These are phyloP conservation scores for Penicillium nucicola DNA, from an alignment of 495 filamentous ascomycete genomes.

Conservation along the genomic window DNA sequence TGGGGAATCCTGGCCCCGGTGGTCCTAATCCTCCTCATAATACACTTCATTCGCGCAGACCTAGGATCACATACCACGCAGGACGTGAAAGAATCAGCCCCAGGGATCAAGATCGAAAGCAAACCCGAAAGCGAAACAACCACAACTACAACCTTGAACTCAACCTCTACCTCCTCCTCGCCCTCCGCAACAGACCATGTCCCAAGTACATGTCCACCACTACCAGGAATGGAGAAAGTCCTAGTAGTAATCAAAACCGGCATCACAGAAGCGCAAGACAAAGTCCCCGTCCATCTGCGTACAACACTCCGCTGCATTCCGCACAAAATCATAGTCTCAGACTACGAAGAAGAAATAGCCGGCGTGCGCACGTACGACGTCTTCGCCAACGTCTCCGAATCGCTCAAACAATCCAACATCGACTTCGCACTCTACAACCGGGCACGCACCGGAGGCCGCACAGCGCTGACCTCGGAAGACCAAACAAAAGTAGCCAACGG, in stretches of 20 bases:
- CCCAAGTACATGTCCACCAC: conserved; percentile 20
- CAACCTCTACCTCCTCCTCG: neutral
- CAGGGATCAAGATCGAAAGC: neutral
- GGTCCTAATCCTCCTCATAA: conserved; percentile 12
- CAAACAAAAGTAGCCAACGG: conserved; percentile 29
- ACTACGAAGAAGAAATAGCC: conserved; percentile 45
- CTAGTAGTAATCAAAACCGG: conserved; percentile 48
- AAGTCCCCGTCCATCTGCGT: conserved; percentile 41
- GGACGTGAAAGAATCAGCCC: conserved; percentile 6
- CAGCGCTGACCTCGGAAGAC: conserved; percentile 28
- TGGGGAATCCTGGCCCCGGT: conserved; percentile 16
- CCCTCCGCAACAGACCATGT: neutral
- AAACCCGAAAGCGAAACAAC: too few species aligned
- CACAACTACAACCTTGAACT: neutral
- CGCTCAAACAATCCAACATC: conserved; percentile 24
- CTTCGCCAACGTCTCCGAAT: conserved; percentile 33
- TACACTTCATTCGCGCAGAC: conserved; percentile 13
- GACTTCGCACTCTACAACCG: conserved; percentile 47
- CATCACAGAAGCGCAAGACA: conserved; percentile 43
- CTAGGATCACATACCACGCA: conserved; percentile 5
- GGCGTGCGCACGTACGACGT: conserved; percentile 40
- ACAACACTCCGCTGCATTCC: conserved; percentile 46
- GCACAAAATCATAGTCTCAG: conserved; percentile 47
- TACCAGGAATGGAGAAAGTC: conserved; percentile 34
- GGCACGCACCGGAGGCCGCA: conserved; percentile 31